Base-by-base conservation (phyloP, 2,329 filamentous ascomycete genomes). In the Phialocephala sp. region DNA sequence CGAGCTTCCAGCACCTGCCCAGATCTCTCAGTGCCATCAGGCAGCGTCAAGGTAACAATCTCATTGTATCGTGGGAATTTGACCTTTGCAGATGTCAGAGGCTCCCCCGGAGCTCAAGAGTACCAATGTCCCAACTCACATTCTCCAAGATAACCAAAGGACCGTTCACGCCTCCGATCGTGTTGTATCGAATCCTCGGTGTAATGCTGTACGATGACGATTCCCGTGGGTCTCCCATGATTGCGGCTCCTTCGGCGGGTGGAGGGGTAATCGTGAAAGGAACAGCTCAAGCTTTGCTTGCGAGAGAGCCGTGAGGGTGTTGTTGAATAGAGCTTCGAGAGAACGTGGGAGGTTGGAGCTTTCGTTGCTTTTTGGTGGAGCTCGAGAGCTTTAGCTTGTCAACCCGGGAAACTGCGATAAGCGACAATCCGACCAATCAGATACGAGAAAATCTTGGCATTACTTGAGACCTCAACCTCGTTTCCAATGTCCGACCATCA, bases 41-140 rank as follows among this genome's bases (percentile, higher is more conserved):
- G 93, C 69, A 99, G 89, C 43, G 94, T 98, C 80, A 99, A 82
- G 69, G 91, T 93, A 72, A 99, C 95, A 79, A 99, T 99, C 83
- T 99, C 95, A 81, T 97, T 98, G 86, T 92, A 99, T 78, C 89
- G 87, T 70, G 95, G 95, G 80, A 93, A 96, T 90, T 99, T 99
- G 85, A 99, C 93, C 92, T 97, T 77, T 60, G 63, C 62, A 63
- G n/a, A 62, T 8, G 64, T 75, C 61, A 75, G 72, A 64, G 69
- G 32, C 41, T 2, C 15, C 11, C 18, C 24, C 14, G 22, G 14
- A 15, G 56, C 9, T 14, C 9, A 8, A 9, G 6, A 22, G 52
- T 56, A 14, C 55, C 65, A 62, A 8, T 41, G 12, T 22, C n/a
- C 59, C 39, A 67, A 82, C 89, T 73, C 80, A 97, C 94, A 87